Base-by-base conservation (phyloP, 352 stramenopile species). In the Elongisporangium prolatum region DNA sequence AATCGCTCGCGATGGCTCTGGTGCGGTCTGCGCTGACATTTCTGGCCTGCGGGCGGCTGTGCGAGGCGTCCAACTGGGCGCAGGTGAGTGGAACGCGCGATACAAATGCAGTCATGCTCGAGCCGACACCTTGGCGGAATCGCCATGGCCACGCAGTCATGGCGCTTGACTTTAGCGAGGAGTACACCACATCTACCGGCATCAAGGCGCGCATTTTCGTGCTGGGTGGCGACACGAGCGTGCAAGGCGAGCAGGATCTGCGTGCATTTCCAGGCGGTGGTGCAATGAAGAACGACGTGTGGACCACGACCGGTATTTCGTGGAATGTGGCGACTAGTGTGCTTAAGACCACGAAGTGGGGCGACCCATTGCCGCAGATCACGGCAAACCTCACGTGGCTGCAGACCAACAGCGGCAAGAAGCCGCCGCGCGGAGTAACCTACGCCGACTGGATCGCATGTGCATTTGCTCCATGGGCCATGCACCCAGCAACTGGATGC, bases 361-460 rank as follows among this genome's bases (percentile, higher is more conserved):
- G 80, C 25, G 77, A 91, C 37, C 72, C 77, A 9, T 51, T 88
- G n/a, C 69, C 82, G 18, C 80, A 88, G 54, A 83, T 84, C 28
- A 68, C 89, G n/a, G 72, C 79, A 0, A 84, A 90, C 40, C 53
- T 87, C 22, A 84, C 72, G 40, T 90, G 82, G 82, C 63, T 82
- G 18, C 80, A 91, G 65, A 88, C 76, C 25, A 91, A 90, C 63
- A 79, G 71, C 22, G 82, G 82, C 57, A 89, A 89, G 50, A 52
- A 52, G 9, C 82, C 80, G n/a, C 82, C 82, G 0, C 65, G 66
- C 1, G 80, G 74, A 2, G 64, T 91, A 25, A 73, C 80, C 0
- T 89, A 89, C 60, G 52, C 48, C 1, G 72, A 89, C 13, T 91
- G 80, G 82, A 89, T 85, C 37, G 67, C 77, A 16, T 91, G 82